Base-by-base conservation (phyloP, 139 green algal species). In the Diplosphaera chodatii region DNA sequence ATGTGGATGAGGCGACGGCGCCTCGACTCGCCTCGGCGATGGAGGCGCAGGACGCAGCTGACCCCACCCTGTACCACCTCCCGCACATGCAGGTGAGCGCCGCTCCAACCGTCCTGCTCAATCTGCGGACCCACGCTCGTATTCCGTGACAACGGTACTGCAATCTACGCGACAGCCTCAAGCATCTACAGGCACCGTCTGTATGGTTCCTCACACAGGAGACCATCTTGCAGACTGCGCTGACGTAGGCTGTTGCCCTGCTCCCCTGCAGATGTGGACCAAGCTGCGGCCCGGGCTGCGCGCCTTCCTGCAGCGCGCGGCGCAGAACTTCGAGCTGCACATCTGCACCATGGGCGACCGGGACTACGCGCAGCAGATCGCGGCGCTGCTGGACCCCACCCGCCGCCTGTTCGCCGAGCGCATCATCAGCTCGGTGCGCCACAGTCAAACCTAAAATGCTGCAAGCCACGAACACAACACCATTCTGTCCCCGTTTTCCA, bases 261-360 rank as follows among this genome's bases (percentile, higher is more conserved):
- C 77, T 1, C 80, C 92, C 56, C 84, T 94, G 74, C 71, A 80
- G 40, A 89, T 98, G 80, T 97, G 89, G 90, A 98, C 94, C 27
- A 97, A 97, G 82, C 86, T 98, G 67, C 83, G 94, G 21, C 94
- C 93, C 3, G 78, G 84, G 32, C 84, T 88, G 23, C 80, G 83
- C 1, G 69, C 84, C 55, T 93, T 96, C 71, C 75, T 96, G 27
- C 41, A 75, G 28, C 31, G 59, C 3, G 83, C 48, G 20, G 31
- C 34, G 5, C 64, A 73, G 67, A 65, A 87, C 32, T 98, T 86
- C 75, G 88, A 97, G 79, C 74, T 98, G 77, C 81, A 92, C 73
- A 91, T 98, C 40, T 98, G 97, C 92, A 98, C 94, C 13, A 97
- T 97, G 83, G 94, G 94, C 1, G 90, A 97, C 82, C 83, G 83